phyloP scores from a whole-genome alignment of 1,284 basidiomycete genomes.

The Cutaneotrichosporon sp. region DNA sequence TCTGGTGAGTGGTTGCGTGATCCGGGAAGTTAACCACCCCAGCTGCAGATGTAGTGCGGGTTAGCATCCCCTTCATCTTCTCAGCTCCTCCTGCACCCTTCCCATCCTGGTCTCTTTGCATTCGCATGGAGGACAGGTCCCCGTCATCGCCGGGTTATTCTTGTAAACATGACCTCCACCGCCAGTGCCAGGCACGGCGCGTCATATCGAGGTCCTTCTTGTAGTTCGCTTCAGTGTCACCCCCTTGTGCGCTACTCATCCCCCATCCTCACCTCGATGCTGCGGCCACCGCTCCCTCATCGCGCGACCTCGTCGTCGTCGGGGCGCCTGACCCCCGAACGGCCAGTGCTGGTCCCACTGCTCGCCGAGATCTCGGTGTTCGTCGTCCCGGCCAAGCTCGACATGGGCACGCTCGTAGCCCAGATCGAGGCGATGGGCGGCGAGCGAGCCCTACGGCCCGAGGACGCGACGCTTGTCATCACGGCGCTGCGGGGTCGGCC shows the following conservation, averaged over 20 bases:
- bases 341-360: conserved; percentile 31
- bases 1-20: not conserved
- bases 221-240: no score
- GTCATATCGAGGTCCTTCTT: no score
- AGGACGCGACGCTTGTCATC: conserved; percentile 35
- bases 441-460: conserved; percentile 23
- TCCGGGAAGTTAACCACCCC: not conserved
- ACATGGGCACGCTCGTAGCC: conserved; percentile 22
- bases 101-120: no score
- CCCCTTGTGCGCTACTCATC: not conserved
- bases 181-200: no score
- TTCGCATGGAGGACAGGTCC: no score
- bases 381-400: conserved; percentile 49
- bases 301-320: conserved; percentile 3
- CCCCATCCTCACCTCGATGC: not conserved
- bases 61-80: not conserved
- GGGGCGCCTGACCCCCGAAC: not conserved
- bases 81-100: not conserved
- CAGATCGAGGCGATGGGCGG: conserved; percentile 49
- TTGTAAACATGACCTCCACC: no score
- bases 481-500: conserved; percentile 45
- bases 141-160: no score
- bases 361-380: conserved; percentile 46
- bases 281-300: not conserved
- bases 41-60: not conserved